Evolutionary conservation across 176 grass and related monocot species (phyloP).

Genomic region (Dactylis glomerata): DNA sequence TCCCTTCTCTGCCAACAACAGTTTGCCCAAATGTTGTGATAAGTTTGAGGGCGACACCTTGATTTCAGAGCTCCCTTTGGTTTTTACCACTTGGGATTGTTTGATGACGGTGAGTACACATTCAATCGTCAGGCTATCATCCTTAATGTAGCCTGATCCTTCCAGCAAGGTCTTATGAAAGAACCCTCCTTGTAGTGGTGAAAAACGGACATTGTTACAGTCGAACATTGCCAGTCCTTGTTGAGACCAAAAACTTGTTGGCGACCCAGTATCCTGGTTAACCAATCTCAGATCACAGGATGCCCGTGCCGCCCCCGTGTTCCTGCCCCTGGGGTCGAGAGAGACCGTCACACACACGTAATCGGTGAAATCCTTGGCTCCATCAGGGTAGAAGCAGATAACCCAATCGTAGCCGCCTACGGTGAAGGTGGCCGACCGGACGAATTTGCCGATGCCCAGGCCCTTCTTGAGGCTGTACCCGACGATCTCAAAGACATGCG

Average conservation of each 20-base stretch:
- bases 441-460: neutral
- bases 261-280: neutral
- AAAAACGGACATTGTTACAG: too few species aligned
- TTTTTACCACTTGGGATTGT: neutral
- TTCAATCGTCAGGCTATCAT: neutral
- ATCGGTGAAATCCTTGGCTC: neutral
- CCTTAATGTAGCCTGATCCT: neutral
- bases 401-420: slow-evolving; percentile 9
- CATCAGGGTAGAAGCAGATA: slow-evolving; percentile 9
- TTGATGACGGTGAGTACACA: slow-evolving; percentile 2
- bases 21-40: neutral
- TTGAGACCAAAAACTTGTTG: neutral
- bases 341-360: neutral
- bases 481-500: neutral
- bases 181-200: neutral
- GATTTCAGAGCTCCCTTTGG: neutral
- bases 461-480: neutral
- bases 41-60: slow-evolving; percentile 9
- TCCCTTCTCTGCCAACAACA: neutral
- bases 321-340: neutral
- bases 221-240: neutral
- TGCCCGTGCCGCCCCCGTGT: neutral
- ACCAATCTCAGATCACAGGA: neutral
- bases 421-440: neutral
- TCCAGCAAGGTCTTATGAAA: neutral